Evolutionary conservation across 1,284 basidiomycete genomes (phyloP).

Genomic region (Tilletia horrida): DNA sequence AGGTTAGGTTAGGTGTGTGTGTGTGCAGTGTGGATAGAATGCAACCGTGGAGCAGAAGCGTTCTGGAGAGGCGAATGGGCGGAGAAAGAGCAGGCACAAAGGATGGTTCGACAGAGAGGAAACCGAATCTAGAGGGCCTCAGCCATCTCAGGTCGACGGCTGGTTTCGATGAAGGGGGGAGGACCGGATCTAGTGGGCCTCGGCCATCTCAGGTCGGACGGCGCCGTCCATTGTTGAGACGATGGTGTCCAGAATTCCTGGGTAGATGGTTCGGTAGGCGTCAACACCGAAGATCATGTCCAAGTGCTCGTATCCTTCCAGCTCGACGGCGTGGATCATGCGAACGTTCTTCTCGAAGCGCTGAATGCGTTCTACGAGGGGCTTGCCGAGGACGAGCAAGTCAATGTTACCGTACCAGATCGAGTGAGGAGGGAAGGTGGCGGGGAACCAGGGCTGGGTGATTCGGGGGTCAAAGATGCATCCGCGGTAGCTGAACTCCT

Average conservation of each 20-base stretch:
- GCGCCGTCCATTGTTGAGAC: constrained; percentile 15
- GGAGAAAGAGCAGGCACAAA: too few relatives aligned
- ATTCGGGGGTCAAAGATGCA: constrained; percentile 53
- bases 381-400: constrained; percentile 52
- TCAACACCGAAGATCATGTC: constrained; percentile 49
- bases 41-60: too few relatives aligned
- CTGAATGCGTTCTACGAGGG: constrained; percentile 46
- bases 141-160: constrained; percentile 4
- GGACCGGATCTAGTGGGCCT: too few relatives aligned
- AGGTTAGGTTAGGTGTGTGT: too few relatives aligned
- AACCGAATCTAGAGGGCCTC: too few relatives aligned
- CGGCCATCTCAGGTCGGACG: constrained; percentile 2
- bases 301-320: constrained; percentile 45
- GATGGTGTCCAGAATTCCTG: constrained; percentile 52
- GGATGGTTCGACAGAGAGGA: too few relatives aligned
- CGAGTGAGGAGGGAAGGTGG: constrained; percentile 49
- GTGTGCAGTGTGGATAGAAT: too few relatives aligned
- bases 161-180: too few relatives aligned
- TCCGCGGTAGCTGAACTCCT: constrained; percentile 48
- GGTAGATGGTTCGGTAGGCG: constrained; percentile 47
- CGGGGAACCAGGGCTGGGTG: constrained; percentile 50
- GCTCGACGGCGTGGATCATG: constrained; percentile 52
- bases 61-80: too few relatives aligned
- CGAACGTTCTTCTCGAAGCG: constrained; percentile 48
- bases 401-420: constrained; percentile 52